phyloP scores from a whole-genome alignment of 805 yeast species.

The Yamadazyma kitorensis region DNA sequence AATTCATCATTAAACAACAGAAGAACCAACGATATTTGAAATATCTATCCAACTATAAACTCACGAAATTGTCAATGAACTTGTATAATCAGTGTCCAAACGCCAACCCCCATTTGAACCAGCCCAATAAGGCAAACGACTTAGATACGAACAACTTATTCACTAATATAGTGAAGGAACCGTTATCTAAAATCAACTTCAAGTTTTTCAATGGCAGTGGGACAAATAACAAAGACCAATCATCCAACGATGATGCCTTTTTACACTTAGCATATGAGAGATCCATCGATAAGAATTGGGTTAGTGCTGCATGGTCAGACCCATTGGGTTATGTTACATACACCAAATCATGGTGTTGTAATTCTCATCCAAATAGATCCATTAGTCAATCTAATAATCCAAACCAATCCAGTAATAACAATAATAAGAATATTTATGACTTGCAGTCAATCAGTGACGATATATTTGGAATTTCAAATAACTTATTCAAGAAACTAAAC shows the following conservation, averaged over 20 bases:
- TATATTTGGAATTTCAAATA: constrained; percentile 59
- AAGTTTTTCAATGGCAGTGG: constrained; percentile 26
- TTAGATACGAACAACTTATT: constrained; percentile 14
- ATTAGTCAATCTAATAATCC: constrained; percentile 4
- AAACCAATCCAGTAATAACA: constrained; percentile 4
- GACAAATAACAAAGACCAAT: constrained; percentile 14
- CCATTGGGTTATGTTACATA: constrained; percentile 66
- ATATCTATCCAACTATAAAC: constrained; percentile 30
- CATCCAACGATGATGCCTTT: constrained; percentile 61
- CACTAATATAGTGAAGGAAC: constrained; percentile 35
- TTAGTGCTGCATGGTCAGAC: constrained; percentile 86
- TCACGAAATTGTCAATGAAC: constrained; percentile 47
- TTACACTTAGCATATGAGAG: constrained; percentile 85
- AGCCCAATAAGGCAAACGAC: constrained; percentile 4
- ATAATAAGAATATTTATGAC: constrained; percentile 19
- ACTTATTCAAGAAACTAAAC: constrained; percentile 36
- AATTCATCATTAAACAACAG: constrained; percentile 20
- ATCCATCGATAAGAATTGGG: constrained; percentile 79
- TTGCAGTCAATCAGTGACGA: constrained; percentile 57
- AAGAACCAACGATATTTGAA: constrained; percentile 17
- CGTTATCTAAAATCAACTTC: constrained; percentile 36
- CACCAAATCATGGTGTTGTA: constrained; percentile 56
- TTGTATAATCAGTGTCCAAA: constrained; percentile 59
- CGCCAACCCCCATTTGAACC: constrained; percentile 3
- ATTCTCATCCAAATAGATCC: constrained; percentile 2